Evolutionary conservation across 495 filamentous ascomycete species (phyloP).

Genomic region (Hyphodiscus hymeniophilus): DNA sequence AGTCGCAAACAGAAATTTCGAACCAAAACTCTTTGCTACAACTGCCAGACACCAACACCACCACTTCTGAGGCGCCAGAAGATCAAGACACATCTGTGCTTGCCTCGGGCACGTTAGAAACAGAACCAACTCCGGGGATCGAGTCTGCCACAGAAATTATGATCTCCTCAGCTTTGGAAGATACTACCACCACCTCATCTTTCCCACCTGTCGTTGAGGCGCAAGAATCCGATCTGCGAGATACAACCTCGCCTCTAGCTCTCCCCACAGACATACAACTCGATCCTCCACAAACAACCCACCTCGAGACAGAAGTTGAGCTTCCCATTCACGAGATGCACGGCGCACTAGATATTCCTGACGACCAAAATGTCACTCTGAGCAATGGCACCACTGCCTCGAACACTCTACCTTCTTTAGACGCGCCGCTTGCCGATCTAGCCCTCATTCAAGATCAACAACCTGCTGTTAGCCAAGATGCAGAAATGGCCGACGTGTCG

Average conservation of each 20-base stretch:
- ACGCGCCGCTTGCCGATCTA: too few species aligned
- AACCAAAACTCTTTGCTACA: slow-evolving; percentile 12
- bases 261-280: background rate
- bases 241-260: background rate
- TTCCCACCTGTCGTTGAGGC: slow-evolving; percentile 20
- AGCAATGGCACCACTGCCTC: background rate
- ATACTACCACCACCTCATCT: slow-evolving; percentile 8
- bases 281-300: background rate
- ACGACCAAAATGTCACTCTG: background rate
- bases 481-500: slow-evolving; percentile 18
- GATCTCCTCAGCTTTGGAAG: slow-evolving; percentile 18
- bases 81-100: background rate
- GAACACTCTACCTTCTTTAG: background rate
- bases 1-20: slow-evolving; percentile 10
- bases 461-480: slow-evolving; percentile 5
- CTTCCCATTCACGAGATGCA: background rate
- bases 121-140: background rate
- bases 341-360: background rate
- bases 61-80: slow-evolving; percentile 6
- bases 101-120: slow-evolving; percentile 3
- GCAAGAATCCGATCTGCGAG: slow-evolving; percentile 20
- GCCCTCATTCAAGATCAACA: background rate
- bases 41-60: slow-evolving; percentile 13
- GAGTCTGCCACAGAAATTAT: slow-evolving; percentile 9
- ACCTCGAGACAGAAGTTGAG: background rate